A percentile compares a stretch with the other conserved stretches of the same genome.
These are phyloP conservation scores for Recurvomyces mirabilis DNA, from an alignment of 495 filamentous ascomycete species.

Conservation along the genomic window DNA sequence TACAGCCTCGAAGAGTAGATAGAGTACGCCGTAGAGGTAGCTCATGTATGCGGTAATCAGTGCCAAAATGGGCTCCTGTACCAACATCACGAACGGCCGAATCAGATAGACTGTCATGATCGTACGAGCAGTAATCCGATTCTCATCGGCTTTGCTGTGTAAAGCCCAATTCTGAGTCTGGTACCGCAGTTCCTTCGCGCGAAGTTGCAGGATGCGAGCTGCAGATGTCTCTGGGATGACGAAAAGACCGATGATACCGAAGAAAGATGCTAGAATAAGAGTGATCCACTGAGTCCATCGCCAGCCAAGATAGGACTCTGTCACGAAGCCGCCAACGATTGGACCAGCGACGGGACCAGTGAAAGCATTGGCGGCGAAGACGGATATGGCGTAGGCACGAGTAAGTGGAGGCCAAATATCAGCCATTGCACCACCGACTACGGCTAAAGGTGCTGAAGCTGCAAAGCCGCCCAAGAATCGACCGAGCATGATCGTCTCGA, in stretches of 20 bases:
- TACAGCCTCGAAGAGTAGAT: constrained; percentile 28
- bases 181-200: constrained; percentile 44
- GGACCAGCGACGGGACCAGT: constrained; percentile 48
- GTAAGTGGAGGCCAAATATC: constrained; percentile 52
- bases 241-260: constrained; percentile 33
- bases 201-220: constrained; percentile 40
- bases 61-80: constrained; percentile 50
- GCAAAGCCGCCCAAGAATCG: constrained; percentile 54
- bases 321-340: constrained; percentile 36
- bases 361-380: constrained; percentile 45
- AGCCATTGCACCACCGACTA: constrained; percentile 46
- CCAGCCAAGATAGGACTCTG: constrained; percentile 44
- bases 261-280: constrained; percentile 9
- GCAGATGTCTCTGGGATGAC: constrained; percentile 51
- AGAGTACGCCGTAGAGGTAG: constrained; percentile 30
- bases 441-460: constrained; percentile 51
- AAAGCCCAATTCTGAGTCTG: constrained; percentile 51
- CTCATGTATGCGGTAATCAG: constrained; percentile 36
- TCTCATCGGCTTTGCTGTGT: constrained; percentile 47
- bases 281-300: constrained; percentile 34
- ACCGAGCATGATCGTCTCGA: constrained; percentile 47
- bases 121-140: constrained; percentile 32
- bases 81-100: constrained; percentile 50
- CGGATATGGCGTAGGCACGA: constrained; percentile 48
- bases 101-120: constrained; percentile 38